phyloP scores from a whole-genome alignment of 208 protist genomes.

The Acanthamoeba castellanii region DNA sequence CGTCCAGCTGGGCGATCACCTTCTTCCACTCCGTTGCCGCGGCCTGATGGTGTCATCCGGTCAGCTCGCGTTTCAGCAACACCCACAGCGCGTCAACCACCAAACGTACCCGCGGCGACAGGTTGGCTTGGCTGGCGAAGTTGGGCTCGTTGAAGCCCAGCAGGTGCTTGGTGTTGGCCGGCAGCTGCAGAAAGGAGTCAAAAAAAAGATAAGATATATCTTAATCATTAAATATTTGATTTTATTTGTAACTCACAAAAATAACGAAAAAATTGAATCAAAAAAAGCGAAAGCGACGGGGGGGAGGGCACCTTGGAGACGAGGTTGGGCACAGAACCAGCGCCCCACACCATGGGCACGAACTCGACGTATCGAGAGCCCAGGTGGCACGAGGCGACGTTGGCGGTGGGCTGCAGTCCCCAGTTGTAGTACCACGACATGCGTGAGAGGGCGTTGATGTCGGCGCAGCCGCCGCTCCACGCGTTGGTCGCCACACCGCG shows the following conservation, averaged over 20 bases:
- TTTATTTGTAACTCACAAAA: neutral
- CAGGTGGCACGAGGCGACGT: neutral
- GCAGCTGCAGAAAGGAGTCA: neutral
- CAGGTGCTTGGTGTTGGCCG: neutral
- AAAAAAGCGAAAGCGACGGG: no score
- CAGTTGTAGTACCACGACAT: constrained; percentile 40
- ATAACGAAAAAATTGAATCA: no score
- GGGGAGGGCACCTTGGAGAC: neutral
- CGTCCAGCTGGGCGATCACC: constrained; percentile 4
- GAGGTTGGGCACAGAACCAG: neutral
- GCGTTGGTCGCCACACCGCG: constrained; percentile 3
- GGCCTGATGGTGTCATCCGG: neutral
- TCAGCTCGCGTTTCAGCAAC: neutral
- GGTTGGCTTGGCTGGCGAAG: neutral
- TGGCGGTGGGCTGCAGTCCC: neutral
- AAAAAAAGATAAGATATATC: neutral
- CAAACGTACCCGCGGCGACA: neutral
- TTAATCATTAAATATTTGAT: neutral
- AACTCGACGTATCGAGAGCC: neutral
- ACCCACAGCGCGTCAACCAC: neutral
- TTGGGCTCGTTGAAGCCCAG: constrained; percentile 42
- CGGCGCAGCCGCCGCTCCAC: neutral
- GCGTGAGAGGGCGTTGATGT: constrained; percentile 8
- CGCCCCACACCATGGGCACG: constrained; percentile 20
- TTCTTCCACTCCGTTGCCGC: constrained; percentile 35